Evolutionary conservation across 768 basidiomycete genomes (phyloP).

Genomic region (Sutorius australiensis): DNA sequence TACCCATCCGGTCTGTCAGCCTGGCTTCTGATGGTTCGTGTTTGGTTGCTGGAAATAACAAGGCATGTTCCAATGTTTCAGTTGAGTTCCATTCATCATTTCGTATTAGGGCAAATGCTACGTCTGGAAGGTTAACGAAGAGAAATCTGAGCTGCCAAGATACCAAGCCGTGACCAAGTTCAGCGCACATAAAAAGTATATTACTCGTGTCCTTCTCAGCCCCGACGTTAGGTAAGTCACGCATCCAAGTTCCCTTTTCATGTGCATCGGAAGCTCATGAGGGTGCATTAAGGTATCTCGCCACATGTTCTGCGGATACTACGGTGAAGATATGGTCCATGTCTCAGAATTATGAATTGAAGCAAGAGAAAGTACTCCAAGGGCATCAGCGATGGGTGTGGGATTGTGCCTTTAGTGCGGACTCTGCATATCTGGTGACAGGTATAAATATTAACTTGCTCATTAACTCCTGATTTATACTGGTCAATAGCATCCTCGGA

Average conservation of each 20-base stretch:
- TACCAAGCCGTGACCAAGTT: conserved; percentile 97
- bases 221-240: conserved; percentile 81
- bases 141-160: conserved; percentile 66
- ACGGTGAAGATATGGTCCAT: conserved; percentile 98
- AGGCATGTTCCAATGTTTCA: conserved; percentile 44
- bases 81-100: conserved; percentile 12
- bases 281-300: conserved; percentile 70
- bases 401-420: conserved; percentile 99
- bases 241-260: conserved; percentile 11
- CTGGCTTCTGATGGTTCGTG: conserved; percentile 94
- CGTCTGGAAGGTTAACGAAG: conserved; percentile 95
- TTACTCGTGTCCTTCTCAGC: conserved; percentile 88
- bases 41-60: conserved; percentile 95
- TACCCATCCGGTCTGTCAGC: conserved; percentile 92
- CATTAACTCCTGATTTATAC: conserved; percentile 9
- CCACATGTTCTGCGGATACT: conserved; percentile 97
- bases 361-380: conserved; percentile 81
- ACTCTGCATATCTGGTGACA: conserved; percentile 97
- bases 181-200: conserved; percentile 89
- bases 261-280: conserved; percentile 12
- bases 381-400: conserved; percentile 99
- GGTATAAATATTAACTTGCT: conserved; percentile 45
- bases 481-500: conserved; percentile 80
- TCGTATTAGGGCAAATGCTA: conserved; percentile 82
- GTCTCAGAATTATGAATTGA: conserved; percentile 81